Conservation (phyloP, 257 asterid genomes). For the Primulina tabacum region DNA sequence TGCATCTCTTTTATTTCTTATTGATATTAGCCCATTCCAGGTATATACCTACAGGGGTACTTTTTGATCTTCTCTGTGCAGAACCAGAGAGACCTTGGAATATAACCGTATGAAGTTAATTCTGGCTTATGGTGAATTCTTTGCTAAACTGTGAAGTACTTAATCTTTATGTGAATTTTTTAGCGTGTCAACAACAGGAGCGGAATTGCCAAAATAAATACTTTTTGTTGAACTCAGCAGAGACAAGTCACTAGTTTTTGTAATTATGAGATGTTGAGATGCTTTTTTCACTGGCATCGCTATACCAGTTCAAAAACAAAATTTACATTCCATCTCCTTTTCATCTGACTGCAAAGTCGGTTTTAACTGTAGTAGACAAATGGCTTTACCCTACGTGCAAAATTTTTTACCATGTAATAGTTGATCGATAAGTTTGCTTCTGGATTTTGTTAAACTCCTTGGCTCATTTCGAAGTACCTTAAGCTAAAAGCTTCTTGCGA, state of each 20-base stretch:
- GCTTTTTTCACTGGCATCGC: not conserved
- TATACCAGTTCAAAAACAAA: constrained; percentile 14
- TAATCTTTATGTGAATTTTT: constrained; percentile 5
- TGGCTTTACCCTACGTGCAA: not conserved
- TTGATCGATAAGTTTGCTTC: not conserved
- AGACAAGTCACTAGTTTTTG: constrained; percentile 1
- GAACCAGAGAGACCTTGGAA: constrained; percentile 99
- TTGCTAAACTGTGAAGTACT: constrained; percentile 9
- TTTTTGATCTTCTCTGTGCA: constrained; percentile 90
- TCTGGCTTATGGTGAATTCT: constrained; percentile 20
- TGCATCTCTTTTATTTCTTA: constrained; percentile 23
- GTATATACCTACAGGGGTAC: constrained; percentile 92
- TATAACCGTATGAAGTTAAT: constrained; percentile 53
- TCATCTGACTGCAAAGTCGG: not conserved
- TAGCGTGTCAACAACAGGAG: constrained; percentile 18
- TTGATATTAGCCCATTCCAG: constrained; percentile 43
- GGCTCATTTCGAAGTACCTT: constrained; percentile 2
- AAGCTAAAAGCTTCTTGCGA: not conserved
- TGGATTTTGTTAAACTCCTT: not conserved
- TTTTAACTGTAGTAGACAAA: not conserved
- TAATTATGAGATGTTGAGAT: not conserved
- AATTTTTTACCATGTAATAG: not conserved
- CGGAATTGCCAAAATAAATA: not conserved
- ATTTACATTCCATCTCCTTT: not conserved
- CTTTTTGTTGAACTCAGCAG: constrained; percentile 22